Evolutionary conservation across 495 filamentous ascomycete species (phyloP), one percentile per base, ranked within the genome.

Genomic region (Tuber microsphaerosporum): DNA sequence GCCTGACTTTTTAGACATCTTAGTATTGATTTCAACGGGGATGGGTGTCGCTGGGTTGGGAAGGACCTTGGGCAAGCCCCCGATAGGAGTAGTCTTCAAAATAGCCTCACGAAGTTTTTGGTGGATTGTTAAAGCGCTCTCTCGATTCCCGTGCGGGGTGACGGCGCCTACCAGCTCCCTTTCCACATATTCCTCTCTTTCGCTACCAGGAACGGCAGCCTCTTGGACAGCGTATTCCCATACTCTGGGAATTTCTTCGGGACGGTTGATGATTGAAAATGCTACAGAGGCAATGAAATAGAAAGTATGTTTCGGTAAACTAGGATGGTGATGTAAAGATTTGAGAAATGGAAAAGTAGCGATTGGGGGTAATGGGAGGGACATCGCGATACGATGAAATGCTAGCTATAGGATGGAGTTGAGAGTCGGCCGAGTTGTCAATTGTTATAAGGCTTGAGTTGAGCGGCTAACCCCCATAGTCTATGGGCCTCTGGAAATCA

Each of bases 71-170:
- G 88, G 88, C 44, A 89, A 79, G 17, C 88, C 88, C 34, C 85
- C 85, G 45, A 89, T 85, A 1, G 87, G 84, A 34, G 84, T 83
- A 16, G 83, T 81, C 77, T 89, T 89, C 48, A 89, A 80, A 61
- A 89, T 75, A 9, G 86, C 87, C 81, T 89, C 88, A 39, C 88
- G 84, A 76, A 89, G 85, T 51, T 85, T 84, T 51, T 87, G 80
- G 42, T 85, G 84, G 72, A 89, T 86, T 16, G 75, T 75, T 51
- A 88, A 79, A 71, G 79, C 79, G 16, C 74, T 81, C 73, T 81
- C 79, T n/a, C 77, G 65, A 8, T 74, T 71, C 10, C 71, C 44
- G 8, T 26, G 22, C 20, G 31, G 14, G n/a, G 6, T 45, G 37
- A 70, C 31, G 17, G 46, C 73, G 10, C 76, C 73, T 31, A 73